Base-by-base conservation (phyloP, 2,329 filamentous ascomycete species). In the Tolypocladium cylindrosporum region DNA sequence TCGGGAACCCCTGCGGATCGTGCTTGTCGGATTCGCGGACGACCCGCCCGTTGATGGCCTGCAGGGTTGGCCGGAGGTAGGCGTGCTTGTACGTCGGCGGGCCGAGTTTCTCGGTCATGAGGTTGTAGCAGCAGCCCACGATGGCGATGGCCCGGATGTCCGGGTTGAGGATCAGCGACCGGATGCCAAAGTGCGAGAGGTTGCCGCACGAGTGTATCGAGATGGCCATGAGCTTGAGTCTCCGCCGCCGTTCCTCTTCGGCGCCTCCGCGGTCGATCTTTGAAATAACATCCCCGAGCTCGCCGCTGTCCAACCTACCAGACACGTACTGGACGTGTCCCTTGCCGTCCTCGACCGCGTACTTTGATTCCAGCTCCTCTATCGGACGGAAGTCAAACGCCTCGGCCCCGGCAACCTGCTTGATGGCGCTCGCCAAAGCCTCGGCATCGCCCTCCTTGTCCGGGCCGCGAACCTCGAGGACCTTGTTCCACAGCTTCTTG, bases 201-300 rank as follows among this genome's bases (percentile, higher is more conserved):
- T 99, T 97, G 36, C 94, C 94, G 69, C 94, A 99, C 0, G 93
- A 97, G 72, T 99, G 94, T 21, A 99, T 90, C 0, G 94, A 97
- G 37, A 97, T 87, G 19, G 93, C 89, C 87, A 97, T 91, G 42
- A 95, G 77, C 11, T 74, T 75, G 60, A 79, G 75, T 16, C 78
- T 72, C 58, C 72, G 67, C 51, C 64, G 62, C 36, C 64, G 60
- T 40, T 59, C 61, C 5, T 66, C 62, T 43, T 61, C 58, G 6
- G 55, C 55, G 43, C 67, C 19, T 57, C 58, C 34, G 55, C 57
- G 58, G 52, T 82, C 73, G 42, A 90, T 82, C 64, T 86, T 80
- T 4, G 78, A 70, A n/a, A 91, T 80, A 14, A 91, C 84, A 8
- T 83, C 79, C 0, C 78, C 78, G 16, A 95, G 76, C 66, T 93